Evolutionary conservation across 2,329 filamentous ascomycete genomes (phyloP).

Genomic region (Chrysoporthe deuterocubensis): DNA sequence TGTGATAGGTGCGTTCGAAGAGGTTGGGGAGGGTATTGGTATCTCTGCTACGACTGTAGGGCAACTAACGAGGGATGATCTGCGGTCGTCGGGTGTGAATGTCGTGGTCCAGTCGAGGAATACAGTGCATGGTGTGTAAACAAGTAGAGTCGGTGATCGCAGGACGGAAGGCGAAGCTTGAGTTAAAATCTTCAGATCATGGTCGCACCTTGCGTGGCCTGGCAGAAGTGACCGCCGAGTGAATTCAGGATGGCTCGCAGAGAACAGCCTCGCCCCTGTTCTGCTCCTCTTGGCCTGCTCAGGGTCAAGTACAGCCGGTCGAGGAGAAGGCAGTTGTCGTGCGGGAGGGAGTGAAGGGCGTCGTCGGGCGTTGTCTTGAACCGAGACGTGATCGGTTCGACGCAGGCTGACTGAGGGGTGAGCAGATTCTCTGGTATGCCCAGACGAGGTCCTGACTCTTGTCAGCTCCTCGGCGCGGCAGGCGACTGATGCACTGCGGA

Average conservation of each 20-base stretch:
- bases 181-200: slow-evolving; percentile 31
- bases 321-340: not conserved
- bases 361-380: not conserved
- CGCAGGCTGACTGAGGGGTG: not conserved
- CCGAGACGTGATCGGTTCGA: not conserved
- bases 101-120: slow-evolving; percentile 30
- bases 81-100: slow-evolving; percentile 31
- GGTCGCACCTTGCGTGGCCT: slow-evolving; percentile 22
- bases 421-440: not conserved
- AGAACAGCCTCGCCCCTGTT: not conserved
- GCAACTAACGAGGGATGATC: slow-evolving; percentile 36
- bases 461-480: slow-evolving; percentile 25
- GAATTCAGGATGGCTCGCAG: not conserved
- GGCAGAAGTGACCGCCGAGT: not conserved
- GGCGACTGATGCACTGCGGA: slow-evolving; percentile 14
- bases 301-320: slow-evolving; percentile 9
- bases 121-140: slow-evolving; percentile 35
- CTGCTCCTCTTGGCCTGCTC: not conserved
- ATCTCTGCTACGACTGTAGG: not conserved
- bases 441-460: slow-evolving; percentile 5
- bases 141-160: not conserved
- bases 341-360: not conserved
- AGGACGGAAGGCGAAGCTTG: slow-evolving; percentile 2
- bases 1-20: not conserved
- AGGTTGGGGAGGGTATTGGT: not conserved